Evolutionary conservation across 139 green algal genomes (phyloP).

Genomic region (Mesostigma viride): DNA sequence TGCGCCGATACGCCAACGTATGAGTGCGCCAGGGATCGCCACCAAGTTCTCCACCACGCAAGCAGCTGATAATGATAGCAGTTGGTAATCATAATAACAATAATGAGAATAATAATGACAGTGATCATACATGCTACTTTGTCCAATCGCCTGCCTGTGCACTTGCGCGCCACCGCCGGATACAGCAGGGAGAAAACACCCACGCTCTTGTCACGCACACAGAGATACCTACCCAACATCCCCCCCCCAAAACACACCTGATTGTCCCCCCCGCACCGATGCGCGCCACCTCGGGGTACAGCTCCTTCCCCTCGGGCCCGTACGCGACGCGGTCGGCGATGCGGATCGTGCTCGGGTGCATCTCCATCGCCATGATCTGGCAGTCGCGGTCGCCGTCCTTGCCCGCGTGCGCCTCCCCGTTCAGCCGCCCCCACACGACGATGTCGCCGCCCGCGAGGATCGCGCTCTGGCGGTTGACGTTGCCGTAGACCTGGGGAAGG

Average conservation of each 20-base stretch:
- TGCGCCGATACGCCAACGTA: too few relatives aligned
- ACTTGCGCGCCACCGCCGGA: too few relatives aligned
- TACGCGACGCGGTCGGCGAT: conserved; percentile 21
- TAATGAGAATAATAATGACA: too few relatives aligned
- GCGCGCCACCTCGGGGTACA: conserved; percentile 14
- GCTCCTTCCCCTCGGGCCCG: not conserved
- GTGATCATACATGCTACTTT: too few relatives aligned
- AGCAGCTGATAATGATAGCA: too few relatives aligned
- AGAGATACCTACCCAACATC: too few relatives aligned
- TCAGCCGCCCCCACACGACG: conserved; percentile 37
- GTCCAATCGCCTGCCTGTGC: too few relatives aligned
- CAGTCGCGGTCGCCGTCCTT: conserved; percentile 15
- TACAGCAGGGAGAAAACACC: too few relatives aligned
- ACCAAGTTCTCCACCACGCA: too few relatives aligned
- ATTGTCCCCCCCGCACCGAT: not conserved
- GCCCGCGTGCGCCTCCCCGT: conserved; percentile 34
- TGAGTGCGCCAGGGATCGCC: too few relatives aligned
- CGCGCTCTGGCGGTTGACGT: conserved; percentile 25
- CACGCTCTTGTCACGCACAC: too few relatives aligned
- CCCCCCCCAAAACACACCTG: not conserved
- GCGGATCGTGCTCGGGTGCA: conserved; percentile 26
- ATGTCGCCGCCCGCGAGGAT: conserved; percentile 36
- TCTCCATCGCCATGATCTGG: conserved; percentile 29
- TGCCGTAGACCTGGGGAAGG: conserved; percentile 30
- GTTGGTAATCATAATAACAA: too few relatives aligned